phyloP scores from a whole-genome alignment of 768 basidiomycete species.

The Lepiota subincarnata region DNA sequence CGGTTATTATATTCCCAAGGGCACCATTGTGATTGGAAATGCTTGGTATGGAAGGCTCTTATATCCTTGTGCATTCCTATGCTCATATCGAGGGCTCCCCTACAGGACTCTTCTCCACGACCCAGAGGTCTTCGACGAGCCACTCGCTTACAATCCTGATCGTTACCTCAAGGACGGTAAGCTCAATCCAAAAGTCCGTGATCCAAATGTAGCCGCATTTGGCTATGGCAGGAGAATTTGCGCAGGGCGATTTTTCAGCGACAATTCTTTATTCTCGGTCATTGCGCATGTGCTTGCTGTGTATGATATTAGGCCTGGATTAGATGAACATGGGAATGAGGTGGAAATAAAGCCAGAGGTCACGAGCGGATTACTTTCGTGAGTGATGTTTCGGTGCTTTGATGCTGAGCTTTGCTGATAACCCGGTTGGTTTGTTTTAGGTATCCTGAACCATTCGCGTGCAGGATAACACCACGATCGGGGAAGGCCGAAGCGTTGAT shows the following conservation, averaged over 20 bases:
- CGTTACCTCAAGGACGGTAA: conserved; percentile 13
- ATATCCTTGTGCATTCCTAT: background rate
- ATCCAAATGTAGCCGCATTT: conserved; percentile 4
- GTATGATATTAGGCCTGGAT: conserved; percentile 20
- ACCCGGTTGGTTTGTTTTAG: background rate
- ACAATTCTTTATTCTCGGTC: conserved; percentile 19
- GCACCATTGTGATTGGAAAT: conserved; percentile 26
- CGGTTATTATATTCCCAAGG: conserved; percentile 26
- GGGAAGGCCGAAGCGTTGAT: conserved; percentile 4
- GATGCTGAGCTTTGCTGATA: background rate
- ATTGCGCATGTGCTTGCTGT: conserved; percentile 20
- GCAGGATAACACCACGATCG: conserved; percentile 6
- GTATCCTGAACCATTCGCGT: conserved; percentile 4
- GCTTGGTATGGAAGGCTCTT: conserved; percentile 19
- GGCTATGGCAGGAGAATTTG: conserved; percentile 24
- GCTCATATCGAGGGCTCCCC: background rate
- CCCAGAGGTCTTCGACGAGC: conserved; percentile 8
- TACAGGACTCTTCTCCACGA: conserved; percentile 11
- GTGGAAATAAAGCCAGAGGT: conserved; percentile 17
- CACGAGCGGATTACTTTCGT: conserved; percentile 20
- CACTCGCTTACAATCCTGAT: conserved; percentile 6
- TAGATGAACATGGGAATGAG: conserved; percentile 19
- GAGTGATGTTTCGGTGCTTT: conserved; percentile 3
- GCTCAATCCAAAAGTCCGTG: conserved; percentile 1
- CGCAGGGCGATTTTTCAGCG: conserved; percentile 21